Evolutionary conservation across 2,329 filamentous ascomycete genomes (phyloP), one percentile per base, ranked within the genome.

Genomic region (Calonectria pauciramosa): DNA sequence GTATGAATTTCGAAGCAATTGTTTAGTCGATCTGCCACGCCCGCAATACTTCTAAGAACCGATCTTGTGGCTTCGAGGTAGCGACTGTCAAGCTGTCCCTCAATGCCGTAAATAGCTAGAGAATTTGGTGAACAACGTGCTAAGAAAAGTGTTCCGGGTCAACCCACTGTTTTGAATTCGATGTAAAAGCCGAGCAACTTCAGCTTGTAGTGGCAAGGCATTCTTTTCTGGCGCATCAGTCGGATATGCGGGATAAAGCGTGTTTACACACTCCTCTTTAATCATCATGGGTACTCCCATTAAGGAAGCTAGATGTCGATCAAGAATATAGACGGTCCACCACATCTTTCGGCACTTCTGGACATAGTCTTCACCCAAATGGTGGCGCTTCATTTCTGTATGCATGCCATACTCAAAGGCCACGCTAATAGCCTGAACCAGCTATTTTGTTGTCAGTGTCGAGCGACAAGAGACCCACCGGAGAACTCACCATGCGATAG

Each of bases 61-160:
- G 75, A 74, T 26, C 76, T 75, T 0, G 78, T 79, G 4, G 78
- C 78, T 1, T 66, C 72, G 0, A 79, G 59, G 56, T 79, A 79
- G 10, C 77, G 72, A 67, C 77, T 79, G 44, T 79, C 78, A 0
- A 79, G 76, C n/a, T 79, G 78, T 9, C 78, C 78, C 30, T 79
- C 78, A 1, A 78, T 71, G 3, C 78, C 78, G 59, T 79, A 79
- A 7, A 79, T 78, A 36, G 78, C 78, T 79, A 18, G 1, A 9
- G 5, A 16, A 6, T 0, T 16, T 79, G 3, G 75, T 66, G 14
- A 34, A 1, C 5, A 0, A 18, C 14, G 1, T 16, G 3, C 4
- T 8, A 3, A 11, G 3, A 2, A 13, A 47, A 23, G 4, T 2
- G 18, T 26, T 6, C 6, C 18, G 1, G 26, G 4, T 23, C 1